Evolutionary conservation across 441 rosid genomes (phyloP).

Genomic region (Corymbia citriodora): DNA sequence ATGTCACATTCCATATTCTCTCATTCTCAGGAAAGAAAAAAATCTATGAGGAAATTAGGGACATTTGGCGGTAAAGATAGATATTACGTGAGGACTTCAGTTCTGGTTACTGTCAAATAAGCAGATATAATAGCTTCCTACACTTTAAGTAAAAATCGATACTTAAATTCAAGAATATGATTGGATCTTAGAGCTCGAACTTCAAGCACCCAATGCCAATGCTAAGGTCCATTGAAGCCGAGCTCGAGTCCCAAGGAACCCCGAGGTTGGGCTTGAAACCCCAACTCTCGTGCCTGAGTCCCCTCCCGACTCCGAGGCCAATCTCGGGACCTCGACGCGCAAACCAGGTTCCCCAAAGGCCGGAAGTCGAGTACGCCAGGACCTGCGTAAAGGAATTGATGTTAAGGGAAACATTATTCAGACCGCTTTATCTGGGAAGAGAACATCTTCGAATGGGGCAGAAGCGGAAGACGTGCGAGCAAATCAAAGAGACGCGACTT

Average conservation of each 20-base stretch:
- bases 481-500: neutral
- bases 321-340: rapidly evolving
- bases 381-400: neutral
- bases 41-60: no score
- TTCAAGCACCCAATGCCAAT: rapidly evolving
- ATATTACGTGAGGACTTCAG: no score
- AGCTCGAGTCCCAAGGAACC: neutral
- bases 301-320: neutral
- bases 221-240: neutral
- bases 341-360: rapidly evolving
- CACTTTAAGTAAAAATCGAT: no score
- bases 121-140: no score
- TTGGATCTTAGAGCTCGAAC: no score
- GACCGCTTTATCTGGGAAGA: neutral
- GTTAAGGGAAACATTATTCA: neutral
- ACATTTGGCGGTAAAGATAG: no score
- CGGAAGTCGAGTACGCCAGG: neutral
- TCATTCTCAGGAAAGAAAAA: no score
- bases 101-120: no score
- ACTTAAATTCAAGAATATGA: neutral
- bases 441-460: neutral
- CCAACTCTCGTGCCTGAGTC: rapidly evolving
- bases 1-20: no score
- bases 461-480: neutral
- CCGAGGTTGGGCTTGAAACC: neutral